phyloP scores from a whole-genome alignment of 257 asterid species.

The Schizonepeta tenuifolia region DNA sequence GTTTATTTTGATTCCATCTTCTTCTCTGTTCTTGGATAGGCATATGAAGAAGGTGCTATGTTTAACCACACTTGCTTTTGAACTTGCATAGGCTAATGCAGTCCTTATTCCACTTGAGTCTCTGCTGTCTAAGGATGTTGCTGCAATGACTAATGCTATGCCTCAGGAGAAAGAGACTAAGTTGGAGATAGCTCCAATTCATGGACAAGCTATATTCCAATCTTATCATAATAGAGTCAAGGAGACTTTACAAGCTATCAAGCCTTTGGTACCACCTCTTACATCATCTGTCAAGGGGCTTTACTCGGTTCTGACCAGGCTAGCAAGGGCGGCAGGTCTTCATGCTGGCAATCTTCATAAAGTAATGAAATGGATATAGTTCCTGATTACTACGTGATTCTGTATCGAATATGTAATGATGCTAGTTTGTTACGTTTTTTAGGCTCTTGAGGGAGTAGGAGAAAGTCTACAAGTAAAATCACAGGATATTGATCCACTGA shows the following conservation, averaged over 20 bases:
- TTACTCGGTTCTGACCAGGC: conserved; percentile 73
- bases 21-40: conserved; percentile 24
- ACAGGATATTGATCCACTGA: conserved; percentile 61
- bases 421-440: conserved; percentile 26
- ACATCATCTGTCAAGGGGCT: conserved; percentile 75
- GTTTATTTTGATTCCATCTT: conserved; percentile 27
- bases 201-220: conserved; percentile 93
- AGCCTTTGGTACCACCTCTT: conserved; percentile 84
- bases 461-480: conserved; percentile 82
- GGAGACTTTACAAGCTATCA: conserved; percentile 72
- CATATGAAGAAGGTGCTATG: conserved; percentile 12
- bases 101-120: conserved; percentile 94
- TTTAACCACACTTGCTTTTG: conserved; percentile 29
- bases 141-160: conserved; percentile 88
- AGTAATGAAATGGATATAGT: conserved; percentile 47
- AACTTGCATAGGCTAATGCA: conserved; percentile 69
- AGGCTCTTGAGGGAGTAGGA: conserved; percentile 99
- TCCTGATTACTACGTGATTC: conserved; percentile 12
- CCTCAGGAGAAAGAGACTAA: conserved; percentile 67
- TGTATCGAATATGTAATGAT: conserved; percentile 14
- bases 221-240: conserved; percentile 75
- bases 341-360: conserved; percentile 99
- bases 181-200: conserved; percentile 84
- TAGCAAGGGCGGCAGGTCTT: conserved; percentile 91
- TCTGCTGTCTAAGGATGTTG: conserved; percentile 78